Evolutionary conservation across 2,329 filamentous ascomycete genomes (phyloP).

Genomic region (Diaporthe caulivora): DNA sequence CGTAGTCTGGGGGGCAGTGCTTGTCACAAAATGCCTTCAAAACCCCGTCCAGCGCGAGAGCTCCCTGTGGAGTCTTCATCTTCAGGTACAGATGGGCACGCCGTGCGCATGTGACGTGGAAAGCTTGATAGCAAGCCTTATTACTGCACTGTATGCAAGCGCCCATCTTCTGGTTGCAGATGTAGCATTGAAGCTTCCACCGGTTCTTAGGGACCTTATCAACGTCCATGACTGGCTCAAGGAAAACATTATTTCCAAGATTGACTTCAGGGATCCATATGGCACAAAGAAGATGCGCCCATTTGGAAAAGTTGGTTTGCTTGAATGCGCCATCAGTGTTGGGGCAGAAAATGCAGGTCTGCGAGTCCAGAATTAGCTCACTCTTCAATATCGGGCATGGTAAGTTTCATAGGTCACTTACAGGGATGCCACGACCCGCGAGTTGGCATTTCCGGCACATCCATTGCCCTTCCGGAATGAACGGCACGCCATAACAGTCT

Average conservation of each 20-base stretch:
- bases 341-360: conserved; percentile 98
- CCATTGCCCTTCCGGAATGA: conserved; percentile 99
- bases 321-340: conserved; percentile 99
- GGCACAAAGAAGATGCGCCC: conserved; percentile 95
- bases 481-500: conserved; percentile 98
- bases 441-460: conserved; percentile 96
- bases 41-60: conserved; percentile 81
- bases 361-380: conserved; percentile 35
- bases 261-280: conserved; percentile 99
- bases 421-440: conserved; percentile 89
- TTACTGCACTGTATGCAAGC: conserved; percentile 98
- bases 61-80: conserved; percentile 94
- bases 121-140: conserved; percentile 96
- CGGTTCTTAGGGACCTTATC: conserved; percentile 96
- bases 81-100: conserved; percentile 89
- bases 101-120: conserved; percentile 96
- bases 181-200: conserved; percentile 95
- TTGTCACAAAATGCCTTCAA: conserved; percentile 97
- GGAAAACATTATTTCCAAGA: conserved; percentile 94
- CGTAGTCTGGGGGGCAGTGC: conserved; percentile 91
- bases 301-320: conserved; percentile 95
- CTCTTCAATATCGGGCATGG: too few relatives aligned
- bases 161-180: conserved; percentile 97
- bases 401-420: conserved; percentile 55
- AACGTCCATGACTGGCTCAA: conserved; percentile 98